Base-by-base conservation (phyloP, 805 yeast species). In the Zygosaccharomyces lentus region DNA sequence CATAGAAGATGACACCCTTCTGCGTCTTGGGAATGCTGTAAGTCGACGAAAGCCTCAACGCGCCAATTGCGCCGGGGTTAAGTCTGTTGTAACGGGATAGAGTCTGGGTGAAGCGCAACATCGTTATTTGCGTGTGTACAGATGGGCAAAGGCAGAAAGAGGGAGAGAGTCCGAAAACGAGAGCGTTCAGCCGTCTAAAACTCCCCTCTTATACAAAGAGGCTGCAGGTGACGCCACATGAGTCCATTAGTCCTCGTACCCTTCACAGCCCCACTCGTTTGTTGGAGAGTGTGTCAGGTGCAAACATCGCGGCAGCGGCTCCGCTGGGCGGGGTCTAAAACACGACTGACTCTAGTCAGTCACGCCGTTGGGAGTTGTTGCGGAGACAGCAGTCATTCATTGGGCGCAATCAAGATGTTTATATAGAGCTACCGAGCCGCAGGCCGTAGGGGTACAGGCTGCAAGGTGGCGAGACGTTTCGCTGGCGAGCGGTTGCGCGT, bases 1-100 rank as follows among this genome's bases (percentile, higher is more conserved):
- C 69, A 54, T 77, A 75, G 58, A 77, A 77, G 48, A 75, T 66
- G 40, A 76, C 70, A 37, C 76, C 81, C 59, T 76, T 76, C 59
- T 77, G 81, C 15, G 73, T 73, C 36, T 61, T 53, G 51, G 81
- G 81, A 49, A 77, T 66, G 3, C 50, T 41, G 31, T 49, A 41
- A 2, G 60, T 52, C 2, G 62, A 56, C 25, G 53, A 51, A 25
- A 61, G 44, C 51, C 67, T 57, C 24, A 51, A 21, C 12, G 29
- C 25, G 15, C 41, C 41, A 35, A 57, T 31, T 8, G 42, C 41
- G 9, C 49, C 48, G 7, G 19, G 37, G n/a, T 29, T 29, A 3
- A n/a, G 7, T 68, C 65, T 75, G 76, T 38, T 62, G 59, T 56
- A 76, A 63, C 6, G 69, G 67, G 43, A 78, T 80, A 38, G 27